Base-by-base conservation (phyloP, 1,284 basidiomycete genomes). In the Papiliotrema nemorosa region DNA sequence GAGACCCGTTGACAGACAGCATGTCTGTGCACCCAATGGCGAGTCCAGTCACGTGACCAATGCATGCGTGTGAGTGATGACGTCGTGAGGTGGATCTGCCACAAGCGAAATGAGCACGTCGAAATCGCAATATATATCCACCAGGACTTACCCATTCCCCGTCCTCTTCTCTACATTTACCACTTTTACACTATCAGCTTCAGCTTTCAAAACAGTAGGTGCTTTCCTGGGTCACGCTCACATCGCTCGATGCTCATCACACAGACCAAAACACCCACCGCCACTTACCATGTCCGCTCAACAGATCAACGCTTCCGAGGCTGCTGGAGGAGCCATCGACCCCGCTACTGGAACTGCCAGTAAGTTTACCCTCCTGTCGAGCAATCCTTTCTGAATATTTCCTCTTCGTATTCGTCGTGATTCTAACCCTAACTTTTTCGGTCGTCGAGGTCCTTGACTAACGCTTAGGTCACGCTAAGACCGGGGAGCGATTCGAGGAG, bases 391-490 rank as follows among this genome's bases (percentile, higher is more conserved):
- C 21, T 39, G 13, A 10, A 18, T n/a, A 42, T 27, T 25, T n/a
- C n/a, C 16, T 47, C 24, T 22, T 21, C 43, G 12, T 24, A 41
- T 16, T 33, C 36, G 7, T 35, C 38, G 10, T 29, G 13, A 22
- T 13, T 41, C 27, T 4, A 40, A 14, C 34, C 24, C 21, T 31
- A 36, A 41, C 26, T 22, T n/a, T 33, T 26, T 33, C 20, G 10
- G 4, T 37, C 21, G 21, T 21, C n/a, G 37, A 25, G 12, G n/a
- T n/a, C n/a, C n/a, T n/a, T 13, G 3, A n/a, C 21, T 31, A 21
- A 37, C 51, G 25, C 21, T 14, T 40, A 63, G 65, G 64, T 44
- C 60, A 67, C 63, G 58, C 65, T 46, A 56, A 66, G 40, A 69
- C 65, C 42, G 64, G 64, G 16, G 47, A 61, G 44, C 49, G 42